Conservation (phyloP, 2,329 filamentous ascomycete species). For the Lecanicillium sp. region DNA sequence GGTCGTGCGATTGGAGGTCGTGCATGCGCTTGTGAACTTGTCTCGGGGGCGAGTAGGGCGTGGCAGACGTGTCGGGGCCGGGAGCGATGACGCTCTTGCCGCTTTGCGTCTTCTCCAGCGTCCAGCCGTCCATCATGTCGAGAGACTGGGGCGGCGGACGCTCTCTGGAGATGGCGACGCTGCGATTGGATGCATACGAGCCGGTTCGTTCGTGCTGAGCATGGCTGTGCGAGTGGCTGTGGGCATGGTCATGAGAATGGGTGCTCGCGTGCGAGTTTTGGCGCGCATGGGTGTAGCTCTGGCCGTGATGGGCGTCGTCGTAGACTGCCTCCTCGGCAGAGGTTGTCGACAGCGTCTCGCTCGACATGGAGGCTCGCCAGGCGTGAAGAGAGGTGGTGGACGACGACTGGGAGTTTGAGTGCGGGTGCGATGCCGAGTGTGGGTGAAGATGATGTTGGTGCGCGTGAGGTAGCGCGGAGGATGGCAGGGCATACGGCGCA, state of each 20-base stretch:
- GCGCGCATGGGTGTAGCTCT: conserved; percentile 7
- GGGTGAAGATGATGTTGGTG: conserved; percentile 35
- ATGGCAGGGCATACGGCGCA: conserved; percentile 47
- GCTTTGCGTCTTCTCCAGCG: conserved; percentile 30
- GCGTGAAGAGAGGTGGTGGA: conserved; percentile 26
- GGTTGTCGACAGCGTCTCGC: conserved; percentile 20
- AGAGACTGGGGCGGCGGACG: conserved; percentile 23
- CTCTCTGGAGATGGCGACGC: conserved; percentile 19
- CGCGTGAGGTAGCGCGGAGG: conserved; percentile 39
- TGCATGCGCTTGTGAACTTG: conserved; percentile 11
- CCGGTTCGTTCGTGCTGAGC: conserved; percentile 19
- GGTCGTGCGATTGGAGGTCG: conserved; percentile 20
- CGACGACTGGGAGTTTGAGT: conserved; percentile 28
- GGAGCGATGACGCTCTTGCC: conserved; percentile 32
- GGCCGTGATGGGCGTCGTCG: conserved; percentile 20
- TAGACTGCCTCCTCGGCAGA: conserved; percentile 23
- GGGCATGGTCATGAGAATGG: conserved; percentile 17
- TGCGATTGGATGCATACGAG: conserved; percentile 23
- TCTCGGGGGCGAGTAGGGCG: conserved; percentile 19
- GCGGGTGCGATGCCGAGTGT: conserved; percentile 30
- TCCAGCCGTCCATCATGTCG: conserved; percentile 31
- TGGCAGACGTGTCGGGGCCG: conserved; percentile 18
- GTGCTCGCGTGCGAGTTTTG: not conserved
- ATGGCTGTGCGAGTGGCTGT: conserved; percentile 17
- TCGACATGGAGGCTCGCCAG: conserved; percentile 26